Evolutionary conservation across 495 filamentous ascomycete genomes (phyloP).

Genomic region (Penicillium crystallinum): DNA sequence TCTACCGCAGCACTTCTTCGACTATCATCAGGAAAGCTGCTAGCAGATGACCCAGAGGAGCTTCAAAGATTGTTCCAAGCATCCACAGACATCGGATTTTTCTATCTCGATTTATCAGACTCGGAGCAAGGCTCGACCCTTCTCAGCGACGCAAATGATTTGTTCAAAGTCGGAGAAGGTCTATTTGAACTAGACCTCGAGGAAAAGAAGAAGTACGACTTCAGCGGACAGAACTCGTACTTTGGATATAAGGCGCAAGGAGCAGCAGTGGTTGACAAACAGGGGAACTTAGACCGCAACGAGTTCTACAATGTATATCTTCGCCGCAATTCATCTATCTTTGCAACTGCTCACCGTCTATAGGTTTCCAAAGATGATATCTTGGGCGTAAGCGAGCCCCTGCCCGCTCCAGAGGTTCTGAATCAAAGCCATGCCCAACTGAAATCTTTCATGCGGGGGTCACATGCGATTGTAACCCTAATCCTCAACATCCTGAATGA

Average conservation of each 20-base stretch:
- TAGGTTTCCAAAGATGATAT: constrained; percentile 52
- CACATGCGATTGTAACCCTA: constrained; percentile 45
- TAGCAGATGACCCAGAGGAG: constrained; percentile 37
- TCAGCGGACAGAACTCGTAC: constrained; percentile 35
- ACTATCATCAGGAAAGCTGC: constrained; percentile 48
- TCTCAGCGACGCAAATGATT: constrained; percentile 36
- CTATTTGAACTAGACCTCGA: constrained; percentile 47
- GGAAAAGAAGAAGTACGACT: constrained; percentile 52
- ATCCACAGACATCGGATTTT: constrained; percentile 55
- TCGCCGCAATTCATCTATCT: not conserved
- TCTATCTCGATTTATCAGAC: constrained; percentile 53
- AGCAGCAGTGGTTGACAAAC: constrained; percentile 42
- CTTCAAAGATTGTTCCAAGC: constrained; percentile 40
- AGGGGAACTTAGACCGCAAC: constrained; percentile 51
- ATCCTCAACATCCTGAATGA: constrained; percentile 48
- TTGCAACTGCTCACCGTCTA: not conserved
- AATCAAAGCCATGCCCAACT: constrained; percentile 35
- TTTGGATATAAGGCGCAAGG: constrained; percentile 57
- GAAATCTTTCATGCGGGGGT: constrained; percentile 40
- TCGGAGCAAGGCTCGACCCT: constrained; percentile 35
- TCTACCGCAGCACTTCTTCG: constrained; percentile 51
- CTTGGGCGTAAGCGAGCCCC: constrained; percentile 34
- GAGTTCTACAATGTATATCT: constrained; percentile 58
- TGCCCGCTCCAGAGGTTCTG: constrained; percentile 44
- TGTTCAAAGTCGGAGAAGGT: constrained; percentile 42